Base-by-base conservation (phyloP, 2,329 filamentous ascomycete genomes). In the Zymoseptoria passerinii region DNA sequence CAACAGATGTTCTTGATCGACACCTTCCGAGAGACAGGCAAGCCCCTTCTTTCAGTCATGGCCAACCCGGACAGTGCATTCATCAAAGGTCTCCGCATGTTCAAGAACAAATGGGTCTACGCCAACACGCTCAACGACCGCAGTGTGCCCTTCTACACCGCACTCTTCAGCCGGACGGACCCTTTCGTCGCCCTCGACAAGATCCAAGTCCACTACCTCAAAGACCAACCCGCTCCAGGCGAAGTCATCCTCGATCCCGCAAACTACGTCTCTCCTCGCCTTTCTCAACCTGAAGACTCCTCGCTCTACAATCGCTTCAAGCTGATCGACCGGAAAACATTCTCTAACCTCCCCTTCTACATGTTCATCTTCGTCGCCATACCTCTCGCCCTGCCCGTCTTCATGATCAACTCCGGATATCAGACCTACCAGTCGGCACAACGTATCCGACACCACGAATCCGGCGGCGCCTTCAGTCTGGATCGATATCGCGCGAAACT, bases 1-100 rank as follows among this genome's bases (percentile, higher is more conserved):
- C 81, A 86, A 53, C 92, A 97, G 71, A 79, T 97, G 8, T 97
- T 96, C 72, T 85, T 85, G 57, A 88, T 94, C 60, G 92, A 97
- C 75, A 78, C 81, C 4, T 96, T 96, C 73, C 85, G 91, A 59
- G 85, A 89, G 61, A 95, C 90, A 0, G 86, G 83, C n/a, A 82
- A 85, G 48, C 90, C 92, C 0, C 78, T 97, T 8, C 81, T 97
- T 19, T 81, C 88, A 53, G 80, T 96, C 8, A 80, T 97, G 28
- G 89, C 92, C 5, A 92, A 96, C 64, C 85, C 87, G 0, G 81
- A 87, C 53, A 92, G 88, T 61, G 88, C 96, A 65, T 97, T 97
- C 75, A 87, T 95, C 67, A 83, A 83, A 29, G 92, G 86, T 0
- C 78, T 97, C 51, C 81, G 83, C 61, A 81, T 79, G 65, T 97